Conservation (phyloP, 805 yeast genomes). For the Candida khao-thaluensis region DNA sequence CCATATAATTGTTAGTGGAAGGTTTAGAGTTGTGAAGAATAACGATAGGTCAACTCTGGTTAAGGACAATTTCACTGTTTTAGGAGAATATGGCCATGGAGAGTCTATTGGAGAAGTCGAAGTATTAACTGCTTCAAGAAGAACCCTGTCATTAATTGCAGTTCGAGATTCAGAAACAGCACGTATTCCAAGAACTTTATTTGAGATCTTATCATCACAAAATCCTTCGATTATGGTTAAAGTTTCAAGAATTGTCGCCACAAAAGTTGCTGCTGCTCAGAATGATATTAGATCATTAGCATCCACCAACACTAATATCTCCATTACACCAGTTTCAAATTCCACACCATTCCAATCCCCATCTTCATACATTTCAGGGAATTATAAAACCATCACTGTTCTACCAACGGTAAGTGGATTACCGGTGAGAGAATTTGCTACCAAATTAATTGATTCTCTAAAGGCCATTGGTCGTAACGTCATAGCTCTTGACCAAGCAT, state of each 20-base stretch:
- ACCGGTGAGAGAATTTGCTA: slow-evolving; percentile 87
- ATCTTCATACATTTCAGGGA: slow-evolving; percentile 35
- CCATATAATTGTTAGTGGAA: slow-evolving; percentile 83
- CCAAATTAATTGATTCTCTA: slow-evolving; percentile 66
- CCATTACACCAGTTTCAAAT: slow-evolving; percentile 12
- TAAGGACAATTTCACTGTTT: slow-evolving; percentile 30
- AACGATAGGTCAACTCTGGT: slow-evolving; percentile 19
- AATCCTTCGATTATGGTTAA: slow-evolving; percentile 90
- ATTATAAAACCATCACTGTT: slow-evolving; percentile 80
- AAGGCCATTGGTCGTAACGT: slow-evolving; percentile 70
- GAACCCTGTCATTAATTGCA: slow-evolving; percentile 72
- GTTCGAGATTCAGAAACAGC: slow-evolving; percentile 93
- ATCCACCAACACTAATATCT: slow-evolving; percentile 10
- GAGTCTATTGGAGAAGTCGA: slow-evolving; percentile 95
- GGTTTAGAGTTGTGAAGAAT: slow-evolving; percentile 63
- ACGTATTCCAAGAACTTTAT: slow-evolving; percentile 84
- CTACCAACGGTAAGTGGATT: slow-evolving; percentile 76
- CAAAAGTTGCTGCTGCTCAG: slow-evolving; percentile 32
- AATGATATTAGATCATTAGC: slow-evolving; percentile 13
- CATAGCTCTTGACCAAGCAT: slow-evolving; percentile 78
- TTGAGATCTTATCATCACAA: slow-evolving; percentile 78
- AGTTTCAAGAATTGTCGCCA: slow-evolving; percentile 84
- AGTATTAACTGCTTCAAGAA: slow-evolving; percentile 75
- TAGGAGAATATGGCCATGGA: slow-evolving; percentile 89
- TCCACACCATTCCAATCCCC: slow-evolving; percentile 27